Conservation (phyloP, 2,329 filamentous ascomycete species). For the Colletotrichum gloeosporioides region DNA sequence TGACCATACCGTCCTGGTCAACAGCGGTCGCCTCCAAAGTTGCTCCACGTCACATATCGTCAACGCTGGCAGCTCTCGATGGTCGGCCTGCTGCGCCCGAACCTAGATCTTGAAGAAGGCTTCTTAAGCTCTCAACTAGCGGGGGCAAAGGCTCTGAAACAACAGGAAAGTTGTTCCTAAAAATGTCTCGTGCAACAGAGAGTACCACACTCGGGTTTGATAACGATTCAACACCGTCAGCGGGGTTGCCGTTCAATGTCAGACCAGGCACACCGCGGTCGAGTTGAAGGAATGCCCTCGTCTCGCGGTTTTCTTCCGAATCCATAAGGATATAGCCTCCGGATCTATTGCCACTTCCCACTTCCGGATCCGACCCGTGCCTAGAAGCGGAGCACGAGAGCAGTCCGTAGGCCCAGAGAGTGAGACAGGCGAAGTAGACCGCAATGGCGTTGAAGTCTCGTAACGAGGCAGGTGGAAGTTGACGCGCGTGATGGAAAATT, state of each 20-base stretch:
- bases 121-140: conserved; percentile 10
- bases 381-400: background rate
- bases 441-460: conserved; percentile 29
- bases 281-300: conserved; percentile 15
- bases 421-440: conserved; percentile 31
- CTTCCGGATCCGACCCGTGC: background rate
- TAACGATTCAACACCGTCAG: conserved; percentile 5
- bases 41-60: background rate
- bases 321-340: conserved; percentile 6
- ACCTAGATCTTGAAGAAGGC: conserved; percentile 9
- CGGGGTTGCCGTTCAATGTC: conserved; percentile 14
- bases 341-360: background rate
- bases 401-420: conserved; percentile 30
- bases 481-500: conserved; percentile 26
- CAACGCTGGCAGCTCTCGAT: conserved; percentile 9
- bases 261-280: conserved; percentile 14
- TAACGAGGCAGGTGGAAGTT: conserved; percentile 22
- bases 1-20: background rate
- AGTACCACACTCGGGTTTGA: conserved; percentile 10
- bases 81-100: conserved; percentile 11
- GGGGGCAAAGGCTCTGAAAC: conserved; percentile 17
- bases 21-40: background rate
- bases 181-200: conserved; percentile 4
- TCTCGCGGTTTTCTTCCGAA: conserved; percentile 18
- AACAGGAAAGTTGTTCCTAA: conserved; percentile 15